Percentiles rank a stretch among this genome's conserved stretches.
These are phyloP conservation scores for Candida mattraensis DNA, from an alignment of 805 yeast species.

Conservation along the genomic window DNA sequence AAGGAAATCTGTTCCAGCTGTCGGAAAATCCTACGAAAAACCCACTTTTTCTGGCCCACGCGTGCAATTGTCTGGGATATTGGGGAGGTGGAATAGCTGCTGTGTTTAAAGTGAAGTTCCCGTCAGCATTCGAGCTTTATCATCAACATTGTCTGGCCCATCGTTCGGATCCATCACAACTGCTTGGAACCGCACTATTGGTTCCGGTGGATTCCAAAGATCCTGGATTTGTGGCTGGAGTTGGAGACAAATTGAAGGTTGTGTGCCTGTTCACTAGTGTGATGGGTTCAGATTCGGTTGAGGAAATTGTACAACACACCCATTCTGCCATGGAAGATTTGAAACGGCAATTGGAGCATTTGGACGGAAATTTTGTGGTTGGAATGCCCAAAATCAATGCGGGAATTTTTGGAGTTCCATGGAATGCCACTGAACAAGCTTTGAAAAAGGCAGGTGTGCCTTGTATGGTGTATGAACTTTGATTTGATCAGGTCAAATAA, in stretches of 20 bases:
- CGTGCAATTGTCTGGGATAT: constrained; percentile 74
- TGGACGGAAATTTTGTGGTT: constrained; percentile 24
- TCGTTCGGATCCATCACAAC: constrained; percentile 23
- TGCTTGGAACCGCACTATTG: constrained; percentile 58
- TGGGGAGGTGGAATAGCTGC: constrained; percentile 90
- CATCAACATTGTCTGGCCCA: constrained; percentile 39
- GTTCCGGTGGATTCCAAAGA: constrained; percentile 37
- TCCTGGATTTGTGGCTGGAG: constrained; percentile 30
- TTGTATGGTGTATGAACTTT: constrained; percentile 50
- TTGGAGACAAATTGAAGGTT: constrained; percentile 33
- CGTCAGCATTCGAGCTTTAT: constrained; percentile 55
- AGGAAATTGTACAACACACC: constrained; percentile 53
- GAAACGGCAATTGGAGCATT: constrained; percentile 34
- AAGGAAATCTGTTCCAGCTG: constrained; percentile 56
- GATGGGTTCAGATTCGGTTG: constrained; percentile 47
- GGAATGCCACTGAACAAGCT: constrained; percentile 64
- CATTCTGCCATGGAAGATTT: constrained; percentile 48
- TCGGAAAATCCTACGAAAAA: constrained; percentile 24
- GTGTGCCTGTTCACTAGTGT: constrained; percentile 77
- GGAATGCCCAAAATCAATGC: constrained; percentile 79
- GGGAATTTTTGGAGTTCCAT: constrained; percentile 78
- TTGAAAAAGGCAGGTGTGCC: constrained; percentile 37
- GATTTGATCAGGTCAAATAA: constrained; percentile 17
- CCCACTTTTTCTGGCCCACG: constrained; percentile 62
- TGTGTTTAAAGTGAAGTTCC: constrained; percentile 52